phyloP scores from a whole-genome alignment of 2,329 filamentous ascomycete species.

The Coleophoma cylindrospora region DNA sequence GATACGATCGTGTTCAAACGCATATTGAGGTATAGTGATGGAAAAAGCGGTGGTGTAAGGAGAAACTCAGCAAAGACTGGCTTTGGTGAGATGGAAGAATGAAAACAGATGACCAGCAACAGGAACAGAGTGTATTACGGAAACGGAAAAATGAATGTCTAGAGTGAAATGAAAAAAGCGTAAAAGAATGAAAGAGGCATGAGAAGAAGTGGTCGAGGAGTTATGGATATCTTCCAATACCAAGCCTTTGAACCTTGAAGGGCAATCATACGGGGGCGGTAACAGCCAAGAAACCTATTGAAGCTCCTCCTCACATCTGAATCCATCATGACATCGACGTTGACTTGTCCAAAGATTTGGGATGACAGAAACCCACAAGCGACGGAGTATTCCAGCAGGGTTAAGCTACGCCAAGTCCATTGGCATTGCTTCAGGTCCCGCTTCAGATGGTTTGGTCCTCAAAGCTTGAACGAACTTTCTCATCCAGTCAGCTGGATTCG shows the following conservation, averaged over 20 bases:
- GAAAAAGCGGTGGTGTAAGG: background rate
- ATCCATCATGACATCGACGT: background rate
- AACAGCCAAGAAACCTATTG: background rate
- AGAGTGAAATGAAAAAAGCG: background rate
- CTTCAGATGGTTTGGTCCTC: constrained; percentile 9
- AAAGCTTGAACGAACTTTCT: background rate
- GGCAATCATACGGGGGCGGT: background rate
- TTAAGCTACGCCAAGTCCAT: constrained; percentile 6
- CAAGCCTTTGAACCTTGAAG: no score
- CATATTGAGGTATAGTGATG: no score
- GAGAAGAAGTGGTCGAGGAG: background rate
- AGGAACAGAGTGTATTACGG: background rate
- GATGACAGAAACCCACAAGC: background rate
- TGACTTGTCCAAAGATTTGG: background rate
- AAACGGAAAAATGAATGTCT: background rate
- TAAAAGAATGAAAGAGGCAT: background rate
- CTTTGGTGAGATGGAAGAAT: background rate
- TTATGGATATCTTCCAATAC: background rate
- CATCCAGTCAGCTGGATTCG: background rate
- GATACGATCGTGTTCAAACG: no score
- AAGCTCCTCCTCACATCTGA: background rate
- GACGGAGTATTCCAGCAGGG: background rate
- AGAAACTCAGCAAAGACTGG: background rate
- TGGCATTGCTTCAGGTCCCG: constrained; percentile 12
- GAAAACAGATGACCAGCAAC: background rate